A percentile compares a stretch with the other conserved stretches of the same genome.
Conservation (phyloP, 1,284 basidiomycete species). For the Apiotrichum domesticum region DNA sequence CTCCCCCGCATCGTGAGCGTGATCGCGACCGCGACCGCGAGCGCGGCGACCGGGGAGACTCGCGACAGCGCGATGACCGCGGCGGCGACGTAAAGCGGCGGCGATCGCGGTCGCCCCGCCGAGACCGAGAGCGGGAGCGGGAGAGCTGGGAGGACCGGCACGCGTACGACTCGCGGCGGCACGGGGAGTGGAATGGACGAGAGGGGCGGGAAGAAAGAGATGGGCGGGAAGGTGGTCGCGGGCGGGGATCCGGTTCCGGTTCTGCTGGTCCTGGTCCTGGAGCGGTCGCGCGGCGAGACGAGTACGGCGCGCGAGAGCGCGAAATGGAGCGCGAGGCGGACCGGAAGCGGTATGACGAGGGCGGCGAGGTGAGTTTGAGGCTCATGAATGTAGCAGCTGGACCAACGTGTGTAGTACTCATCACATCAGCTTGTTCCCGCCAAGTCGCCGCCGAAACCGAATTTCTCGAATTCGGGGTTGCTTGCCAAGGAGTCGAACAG, state of each 20-base stretch:
- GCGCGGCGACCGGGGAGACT: too few relatives aligned
- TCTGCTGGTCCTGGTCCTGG: background rate
- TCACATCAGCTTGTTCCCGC: slow-evolving; percentile 5
- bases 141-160: too few relatives aligned
- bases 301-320: slow-evolving; percentile 23
- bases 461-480: slow-evolving; percentile 80
- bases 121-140: too few relatives aligned
- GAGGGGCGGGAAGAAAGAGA: background rate
- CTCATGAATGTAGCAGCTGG: background rate
- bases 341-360: slow-evolving; percentile 36
- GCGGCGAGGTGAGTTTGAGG: slow-evolving; percentile 12
- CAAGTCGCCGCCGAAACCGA: slow-evolving; percentile 55
- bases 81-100: too few relatives aligned
- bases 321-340: slow-evolving; percentile 38
- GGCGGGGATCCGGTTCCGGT: too few relatives aligned
- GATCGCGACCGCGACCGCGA: background rate
- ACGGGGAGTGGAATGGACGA: background rate
- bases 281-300: background rate
- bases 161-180: too few relatives aligned
- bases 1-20: slow-evolving; percentile 8
- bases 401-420: background rate
- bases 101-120: background rate
- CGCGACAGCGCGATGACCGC: too few relatives aligned
- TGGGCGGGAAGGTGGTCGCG: too few relatives aligned
- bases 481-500: slow-evolving; percentile 93